Evolutionary conservation across 495 filamentous ascomycete genomes (phyloP).

Genomic region (Xylaria scruposa): DNA sequence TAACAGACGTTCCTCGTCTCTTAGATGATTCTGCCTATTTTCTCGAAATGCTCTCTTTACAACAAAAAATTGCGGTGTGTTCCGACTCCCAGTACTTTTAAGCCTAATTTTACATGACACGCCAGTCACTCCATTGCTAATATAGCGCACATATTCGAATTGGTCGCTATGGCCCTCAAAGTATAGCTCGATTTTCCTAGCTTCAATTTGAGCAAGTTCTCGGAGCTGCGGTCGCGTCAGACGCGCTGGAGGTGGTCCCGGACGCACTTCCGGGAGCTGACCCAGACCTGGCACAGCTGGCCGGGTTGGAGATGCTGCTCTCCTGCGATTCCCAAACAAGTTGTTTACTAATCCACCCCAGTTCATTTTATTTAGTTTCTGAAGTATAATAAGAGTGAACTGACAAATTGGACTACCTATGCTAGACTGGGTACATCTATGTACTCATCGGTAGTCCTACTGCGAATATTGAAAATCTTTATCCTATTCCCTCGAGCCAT

Average conservation of each 20-base stretch:
- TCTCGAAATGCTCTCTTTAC: not conserved
- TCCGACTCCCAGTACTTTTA: not conserved
- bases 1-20: not conserved
- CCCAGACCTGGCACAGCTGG: not conserved
- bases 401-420: not conserved
- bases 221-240: not conserved
- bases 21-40: not conserved
- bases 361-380: not conserved
- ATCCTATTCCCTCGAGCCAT: not conserved
- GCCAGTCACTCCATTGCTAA: not conserved
- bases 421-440: not conserved
- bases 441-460: not conserved
- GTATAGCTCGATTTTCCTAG: not conserved
- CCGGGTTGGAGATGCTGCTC: not conserved
- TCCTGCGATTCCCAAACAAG: not conserved
- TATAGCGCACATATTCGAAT: not conserved
- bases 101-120: conserved; percentile 9
- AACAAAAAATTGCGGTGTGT: not conserved
- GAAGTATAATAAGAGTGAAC: not conserved
- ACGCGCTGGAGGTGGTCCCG: not conserved
- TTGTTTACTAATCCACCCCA: not conserved
- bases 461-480: not conserved
- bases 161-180: not conserved
- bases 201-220: not conserved
- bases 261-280: not conserved